Conservation (phyloP, 177 flowering plant species). For the Vitis hybrid region DNA sequence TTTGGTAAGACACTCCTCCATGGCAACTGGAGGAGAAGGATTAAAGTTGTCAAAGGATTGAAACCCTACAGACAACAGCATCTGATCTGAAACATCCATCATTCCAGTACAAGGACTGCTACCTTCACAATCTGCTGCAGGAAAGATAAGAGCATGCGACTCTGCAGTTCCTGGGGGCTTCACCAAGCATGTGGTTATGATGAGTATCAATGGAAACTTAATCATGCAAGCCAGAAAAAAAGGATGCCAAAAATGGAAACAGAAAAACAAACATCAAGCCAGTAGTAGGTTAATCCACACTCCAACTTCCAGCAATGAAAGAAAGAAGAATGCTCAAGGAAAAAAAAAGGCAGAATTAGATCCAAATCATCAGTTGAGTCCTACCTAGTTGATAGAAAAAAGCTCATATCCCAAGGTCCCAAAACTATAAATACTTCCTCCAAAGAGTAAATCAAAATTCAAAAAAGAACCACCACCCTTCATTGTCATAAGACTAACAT, state of each 20-base stretch:
- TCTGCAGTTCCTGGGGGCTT: constrained; percentile 99
- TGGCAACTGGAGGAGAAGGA: constrained; percentile 39
- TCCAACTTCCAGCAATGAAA: neutral
- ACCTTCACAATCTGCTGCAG: constrained; percentile 66
- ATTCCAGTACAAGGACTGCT: constrained; percentile 67
- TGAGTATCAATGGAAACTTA: constrained; percentile 13
- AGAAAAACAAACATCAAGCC: neutral
- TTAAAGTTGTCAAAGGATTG: constrained; percentile 67
- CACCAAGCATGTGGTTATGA: constrained; percentile 25
- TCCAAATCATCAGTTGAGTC: no score
- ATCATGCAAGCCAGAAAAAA: constrained; percentile 8
- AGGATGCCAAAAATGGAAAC: neutral
- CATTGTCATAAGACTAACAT: neutral
- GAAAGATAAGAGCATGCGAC: constrained; percentile 66
- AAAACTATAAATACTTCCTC: no score
- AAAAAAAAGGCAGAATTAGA: neutral
- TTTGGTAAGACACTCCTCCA: constrained; percentile 58
- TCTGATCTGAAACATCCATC: constrained; percentile 81
- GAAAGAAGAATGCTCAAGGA: neutral
- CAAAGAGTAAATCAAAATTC: no score
- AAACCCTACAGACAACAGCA: constrained; percentile 62
- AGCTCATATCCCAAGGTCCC: no score
- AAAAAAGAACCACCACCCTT: neutral
- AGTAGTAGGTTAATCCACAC: neutral
- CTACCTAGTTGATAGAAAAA: no score